A percentile compares a stretch with the other conserved stretches of the same genome.
Conservation (phyloP, 2,329 filamentous ascomycete species). For the Fusarium domesticum region DNA sequence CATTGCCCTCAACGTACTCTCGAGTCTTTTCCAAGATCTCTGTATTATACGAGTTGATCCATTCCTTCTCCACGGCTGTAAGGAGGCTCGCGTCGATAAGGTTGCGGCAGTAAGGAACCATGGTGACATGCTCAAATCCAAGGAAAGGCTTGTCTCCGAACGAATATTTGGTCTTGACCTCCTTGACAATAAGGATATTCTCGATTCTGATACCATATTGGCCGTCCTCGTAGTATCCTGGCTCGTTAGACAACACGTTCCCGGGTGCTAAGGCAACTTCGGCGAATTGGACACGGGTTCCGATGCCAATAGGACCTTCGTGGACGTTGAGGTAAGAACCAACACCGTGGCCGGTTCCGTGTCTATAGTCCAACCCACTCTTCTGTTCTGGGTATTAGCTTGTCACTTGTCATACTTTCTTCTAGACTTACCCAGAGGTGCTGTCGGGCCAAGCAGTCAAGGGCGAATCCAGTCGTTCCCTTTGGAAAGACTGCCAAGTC, state of each 20-base stretch:
- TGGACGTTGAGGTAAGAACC: slow-evolving; percentile 96
- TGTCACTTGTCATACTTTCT: background rate
- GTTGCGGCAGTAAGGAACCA: slow-evolving; percentile 92
- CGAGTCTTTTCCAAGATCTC: slow-evolving; percentile 81
- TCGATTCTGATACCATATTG: slow-evolving; percentile 94
- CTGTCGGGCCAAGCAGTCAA: slow-evolving; percentile 86
- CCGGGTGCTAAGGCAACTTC: slow-evolving; percentile 88
- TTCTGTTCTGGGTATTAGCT: slow-evolving; percentile 30
- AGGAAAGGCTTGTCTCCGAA: slow-evolving; percentile 95
- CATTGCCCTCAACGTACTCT: slow-evolving; percentile 69
- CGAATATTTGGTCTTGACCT: slow-evolving; percentile 79
- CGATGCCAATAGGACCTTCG: slow-evolving; percentile 94
- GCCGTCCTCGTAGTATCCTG: slow-evolving; percentile 95
- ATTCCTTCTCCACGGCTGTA: slow-evolving; percentile 70
- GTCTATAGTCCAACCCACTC: slow-evolving; percentile 86
- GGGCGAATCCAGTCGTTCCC: slow-evolving; percentile 87
- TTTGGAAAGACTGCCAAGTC: slow-evolving; percentile 89
- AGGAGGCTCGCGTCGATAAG: slow-evolving; percentile 75
- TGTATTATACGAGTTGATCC: slow-evolving; percentile 82
- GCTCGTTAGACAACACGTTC: slow-evolving; percentile 94
- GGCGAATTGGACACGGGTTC: slow-evolving; percentile 84
- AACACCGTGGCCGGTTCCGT: slow-evolving; percentile 94
- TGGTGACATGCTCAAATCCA: slow-evolving; percentile 94
- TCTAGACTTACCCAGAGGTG: slow-evolving; percentile 71
- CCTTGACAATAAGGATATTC: slow-evolving; percentile 87